Evolutionary conservation across 768 basidiomycete genomes (phyloP), one percentile per base, ranked within the genome.

Genomic region (Exsudoporus frostii): DNA sequence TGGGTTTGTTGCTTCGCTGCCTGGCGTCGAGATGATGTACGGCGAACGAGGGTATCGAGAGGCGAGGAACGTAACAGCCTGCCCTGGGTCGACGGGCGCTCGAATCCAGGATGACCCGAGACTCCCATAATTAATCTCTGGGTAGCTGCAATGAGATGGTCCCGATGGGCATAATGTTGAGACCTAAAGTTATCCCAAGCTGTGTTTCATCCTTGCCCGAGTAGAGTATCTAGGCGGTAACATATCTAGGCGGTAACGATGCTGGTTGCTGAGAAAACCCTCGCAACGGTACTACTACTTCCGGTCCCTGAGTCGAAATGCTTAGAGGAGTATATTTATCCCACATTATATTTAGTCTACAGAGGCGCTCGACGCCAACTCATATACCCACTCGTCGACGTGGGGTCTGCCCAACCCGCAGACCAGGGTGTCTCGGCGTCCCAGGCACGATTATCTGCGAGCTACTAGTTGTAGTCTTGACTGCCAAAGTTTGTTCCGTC

Each of bases 401-500:
- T n/a, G 90, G 90, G 27, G 91, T 93, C 67, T 88, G 88, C 3
- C 77, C 77, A 29, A 87, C 74, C 45, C 88, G 76, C 62, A 84
- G 76, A 4, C 86, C 87, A 8, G 80, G 74, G 66, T 87, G 85
- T 58, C 85, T 77, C 11, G 90, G 90, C 8, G 91, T 92, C 19
- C 90, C 89, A 27, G 90, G 90, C 8, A 91, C 81, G 45, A 87
- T 85, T 36, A 92, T 81, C 68, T 84, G 83, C 3, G 85, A 75
- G 48, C 81, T 79, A 4, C 80, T 79, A 39, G 74, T 74, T 4
- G 80, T 70, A 0, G 76, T 76, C 62, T 85, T 81, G 48, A 73
- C 73, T 0, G 81, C 79, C 54, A 82, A 63, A 9, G 77, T 83
- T 49, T 84, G 81, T 58, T 90, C 82, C 19, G 76, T 79, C 30